These are phyloP conservation scores for Candida sphagnicola DNA, from an alignment of 805 yeast species.

Conservation along the genomic window DNA sequence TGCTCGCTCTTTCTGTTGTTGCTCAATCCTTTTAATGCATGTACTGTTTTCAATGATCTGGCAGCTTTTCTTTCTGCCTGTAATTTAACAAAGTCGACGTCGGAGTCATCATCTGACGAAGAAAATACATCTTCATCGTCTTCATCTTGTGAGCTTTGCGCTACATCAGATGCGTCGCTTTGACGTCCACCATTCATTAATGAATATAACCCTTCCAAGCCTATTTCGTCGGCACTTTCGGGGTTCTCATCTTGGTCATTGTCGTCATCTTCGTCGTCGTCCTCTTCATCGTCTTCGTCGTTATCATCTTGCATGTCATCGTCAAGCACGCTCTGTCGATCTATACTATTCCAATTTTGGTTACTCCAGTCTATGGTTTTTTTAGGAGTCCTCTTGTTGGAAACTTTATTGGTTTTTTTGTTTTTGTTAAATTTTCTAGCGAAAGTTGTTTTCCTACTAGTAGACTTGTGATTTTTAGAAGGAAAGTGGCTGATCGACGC, in stretches of 20 bases:
- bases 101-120: conserved; percentile 59
- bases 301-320: conserved; percentile 14
- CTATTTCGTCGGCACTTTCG: conserved; percentile 8
- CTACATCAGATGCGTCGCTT: conserved; percentile 5
- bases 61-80: conserved; percentile 64
- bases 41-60: conserved; percentile 17
- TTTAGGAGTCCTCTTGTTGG: conserved; percentile 20
- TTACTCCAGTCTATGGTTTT: conserved; percentile 17
- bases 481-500: conserved; percentile 2
- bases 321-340: conserved; percentile 8
- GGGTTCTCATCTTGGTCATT: conserved; percentile 10
- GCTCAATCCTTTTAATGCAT: conserved; percentile 13
- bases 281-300: conserved; percentile 10
- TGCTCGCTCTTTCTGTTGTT: conserved; percentile 6
- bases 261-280: conserved; percentile 8
- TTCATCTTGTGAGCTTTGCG: conserved; percentile 7
- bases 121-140: conserved; percentile 22
- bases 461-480: not conserved
- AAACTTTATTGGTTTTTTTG: conserved; percentile 8
- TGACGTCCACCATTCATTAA: conserved; percentile 13
- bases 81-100: conserved; percentile 67
- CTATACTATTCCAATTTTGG: conserved; percentile 3
- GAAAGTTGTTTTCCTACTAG: conserved; percentile 1
- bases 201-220: conserved; percentile 19
- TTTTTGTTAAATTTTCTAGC: conserved; percentile 10